Percentiles rank a stretch among this genome's conserved stretches.
Conservation (phyloP, 257 asterid species). For the Phtheirospermum japonicum region DNA sequence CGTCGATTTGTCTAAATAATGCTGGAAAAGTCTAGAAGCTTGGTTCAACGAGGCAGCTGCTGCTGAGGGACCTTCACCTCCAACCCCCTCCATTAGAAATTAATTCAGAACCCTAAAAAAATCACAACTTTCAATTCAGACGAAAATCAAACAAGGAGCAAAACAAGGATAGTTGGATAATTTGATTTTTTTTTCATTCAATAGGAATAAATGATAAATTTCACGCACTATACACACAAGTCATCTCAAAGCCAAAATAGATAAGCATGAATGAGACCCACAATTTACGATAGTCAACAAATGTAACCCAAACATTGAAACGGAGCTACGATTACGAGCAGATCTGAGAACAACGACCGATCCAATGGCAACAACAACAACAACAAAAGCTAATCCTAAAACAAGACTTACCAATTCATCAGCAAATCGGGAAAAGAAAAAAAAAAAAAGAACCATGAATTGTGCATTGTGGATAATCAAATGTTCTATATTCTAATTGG, state of each 20-base stretch:
- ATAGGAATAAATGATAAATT: background rate
- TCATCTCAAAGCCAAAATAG: too few relatives aligned
- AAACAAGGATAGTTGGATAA: too few relatives aligned
- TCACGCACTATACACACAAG: background rate
- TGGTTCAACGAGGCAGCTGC: conserved; percentile 78
- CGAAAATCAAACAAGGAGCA: background rate
- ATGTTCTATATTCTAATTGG: background rate
- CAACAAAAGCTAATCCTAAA: background rate
- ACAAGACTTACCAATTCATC: background rate
- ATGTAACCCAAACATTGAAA: background rate
- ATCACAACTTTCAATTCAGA: background rate
- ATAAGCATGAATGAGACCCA: conserved; percentile 1
- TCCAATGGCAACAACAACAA: conserved; percentile 9
- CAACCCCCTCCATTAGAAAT: conserved; percentile 47
- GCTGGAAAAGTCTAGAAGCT: conserved; percentile 66
- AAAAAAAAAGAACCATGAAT: background rate
- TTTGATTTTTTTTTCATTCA: too few relatives aligned
- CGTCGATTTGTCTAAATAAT: conserved; percentile 80
- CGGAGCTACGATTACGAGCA: conserved; percentile 13
- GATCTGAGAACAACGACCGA: conserved; percentile 29
- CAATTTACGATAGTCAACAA: conserved; percentile 15
- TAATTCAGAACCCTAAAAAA: conserved; percentile 30
- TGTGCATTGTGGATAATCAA: conserved; percentile 20
- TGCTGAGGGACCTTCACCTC: conserved; percentile 50
- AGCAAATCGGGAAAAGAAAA: too few relatives aligned